Percentiles rank a stretch among this genome's conserved stretches.
phyloP scores from a whole-genome alignment of 2,329 filamentous ascomycete genomes.

The Tolypocladium pustulatum region DNA sequence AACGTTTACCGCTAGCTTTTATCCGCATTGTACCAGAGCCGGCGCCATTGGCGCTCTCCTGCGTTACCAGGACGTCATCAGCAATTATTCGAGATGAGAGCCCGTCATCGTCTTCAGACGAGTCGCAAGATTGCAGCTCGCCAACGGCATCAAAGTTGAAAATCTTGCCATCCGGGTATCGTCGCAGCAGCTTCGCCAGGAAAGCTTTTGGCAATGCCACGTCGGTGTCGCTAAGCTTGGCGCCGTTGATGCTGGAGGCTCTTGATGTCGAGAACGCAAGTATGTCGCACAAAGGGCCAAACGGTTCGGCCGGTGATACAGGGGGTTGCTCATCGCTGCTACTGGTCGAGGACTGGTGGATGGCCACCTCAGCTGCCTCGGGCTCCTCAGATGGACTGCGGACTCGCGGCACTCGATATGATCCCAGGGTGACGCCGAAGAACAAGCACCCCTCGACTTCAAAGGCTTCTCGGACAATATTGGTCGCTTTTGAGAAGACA shows the following conservation, averaged over 20 bases:
- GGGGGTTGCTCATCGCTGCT: background rate
- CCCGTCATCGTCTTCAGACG: background rate
- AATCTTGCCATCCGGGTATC: background rate
- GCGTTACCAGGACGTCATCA: background rate
- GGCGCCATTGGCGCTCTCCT: background rate
- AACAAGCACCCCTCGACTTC: background rate
- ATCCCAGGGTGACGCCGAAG: background rate
- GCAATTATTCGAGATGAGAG: background rate
- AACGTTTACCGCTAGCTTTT: background rate
- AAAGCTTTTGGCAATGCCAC: background rate
- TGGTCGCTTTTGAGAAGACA: background rate
- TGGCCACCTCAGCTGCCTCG: background rate
- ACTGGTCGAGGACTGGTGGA: background rate
- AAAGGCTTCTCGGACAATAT: background rate
- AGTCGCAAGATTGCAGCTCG: background rate
- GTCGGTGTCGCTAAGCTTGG: background rate
- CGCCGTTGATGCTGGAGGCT: background rate
- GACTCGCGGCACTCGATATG: background rate
- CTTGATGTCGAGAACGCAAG: background rate
- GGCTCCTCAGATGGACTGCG: background rate
- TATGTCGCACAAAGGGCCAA: background rate
- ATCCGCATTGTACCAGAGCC: background rate
- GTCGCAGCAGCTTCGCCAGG: background rate
- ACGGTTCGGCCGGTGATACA: background rate
- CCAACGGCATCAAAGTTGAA: background rate